These are phyloP conservation scores for Aspergillus indologenus DNA, from an alignment of 495 filamentous ascomycete genomes.

Conservation along the genomic window DNA sequence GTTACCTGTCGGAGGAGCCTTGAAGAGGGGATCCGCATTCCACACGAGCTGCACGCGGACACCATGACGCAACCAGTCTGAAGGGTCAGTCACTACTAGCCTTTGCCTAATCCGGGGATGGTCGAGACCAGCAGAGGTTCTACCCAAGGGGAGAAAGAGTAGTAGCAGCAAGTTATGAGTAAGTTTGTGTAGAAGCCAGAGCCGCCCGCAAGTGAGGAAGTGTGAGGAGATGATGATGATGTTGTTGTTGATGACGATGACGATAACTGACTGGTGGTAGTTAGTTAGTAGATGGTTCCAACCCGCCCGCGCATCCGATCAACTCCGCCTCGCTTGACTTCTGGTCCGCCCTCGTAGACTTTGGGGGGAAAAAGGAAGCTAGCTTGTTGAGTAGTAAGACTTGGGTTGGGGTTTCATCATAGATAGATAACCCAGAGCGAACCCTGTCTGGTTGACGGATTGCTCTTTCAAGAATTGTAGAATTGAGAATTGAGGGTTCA, in stretches of 20 bases:
- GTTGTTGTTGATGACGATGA: no score
- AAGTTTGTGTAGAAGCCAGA: no score
- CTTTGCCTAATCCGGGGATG: background rate
- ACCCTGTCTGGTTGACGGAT: background rate
- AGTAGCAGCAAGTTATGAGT: background rate
- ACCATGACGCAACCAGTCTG: conserved; percentile 19
- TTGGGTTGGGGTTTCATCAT: background rate
- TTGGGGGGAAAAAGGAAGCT: background rate
- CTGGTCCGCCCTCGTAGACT: background rate
- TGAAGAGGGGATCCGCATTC: conserved; percentile 9
- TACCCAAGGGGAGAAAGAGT: background rate
- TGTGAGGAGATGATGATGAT: no score
- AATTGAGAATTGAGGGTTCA: background rate
- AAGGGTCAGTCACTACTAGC: background rate
- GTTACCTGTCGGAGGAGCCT: background rate
- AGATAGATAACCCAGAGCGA: no score
- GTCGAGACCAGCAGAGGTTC: background rate
- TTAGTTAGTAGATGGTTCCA: background rate
- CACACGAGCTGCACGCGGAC: conserved; percentile 4
- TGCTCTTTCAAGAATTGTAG: background rate
- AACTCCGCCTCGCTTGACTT: background rate
- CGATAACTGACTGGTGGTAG: no score
- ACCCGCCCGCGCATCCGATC: background rate
- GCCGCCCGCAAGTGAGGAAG: no score
- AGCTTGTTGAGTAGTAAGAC: background rate